phyloP scores from a whole-genome alignment of 208 protist genomes.

The Leishmania major region DNA sequence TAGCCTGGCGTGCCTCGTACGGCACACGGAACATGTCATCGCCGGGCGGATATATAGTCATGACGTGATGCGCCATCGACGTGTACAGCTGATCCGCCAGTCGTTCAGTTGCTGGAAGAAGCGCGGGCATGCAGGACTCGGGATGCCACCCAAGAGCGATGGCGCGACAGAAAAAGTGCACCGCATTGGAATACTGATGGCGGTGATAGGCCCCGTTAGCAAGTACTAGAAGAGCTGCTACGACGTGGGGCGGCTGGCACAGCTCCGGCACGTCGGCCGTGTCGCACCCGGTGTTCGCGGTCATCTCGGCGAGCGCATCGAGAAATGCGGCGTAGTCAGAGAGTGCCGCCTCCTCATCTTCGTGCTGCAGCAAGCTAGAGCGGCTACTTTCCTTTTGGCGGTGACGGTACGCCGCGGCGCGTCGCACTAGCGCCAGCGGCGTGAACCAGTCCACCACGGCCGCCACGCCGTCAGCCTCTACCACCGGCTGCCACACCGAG shows the following conservation, averaged over 20 bases:
- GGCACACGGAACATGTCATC: conserved; percentile 84
- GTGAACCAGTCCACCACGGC: conserved; percentile 49
- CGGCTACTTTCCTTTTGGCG: conserved; percentile 36
- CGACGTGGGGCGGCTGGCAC: conserved; percentile 54
- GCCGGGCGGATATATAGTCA: conserved; percentile 41
- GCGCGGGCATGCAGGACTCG: conserved; percentile 7
- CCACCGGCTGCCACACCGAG: conserved; percentile 15
- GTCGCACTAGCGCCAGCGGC: conserved; percentile 75
- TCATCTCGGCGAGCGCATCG: conserved; percentile 18
- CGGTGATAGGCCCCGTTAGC: conserved; percentile 77
- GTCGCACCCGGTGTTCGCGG: not conserved
- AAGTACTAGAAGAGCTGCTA: conserved; percentile 79
- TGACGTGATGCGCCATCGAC: conserved; percentile 68
- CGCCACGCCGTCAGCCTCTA: not conserved
- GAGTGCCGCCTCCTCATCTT: conserved; percentile 62
- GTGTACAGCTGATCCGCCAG: conserved; percentile 78
- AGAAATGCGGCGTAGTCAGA: conserved; percentile 65
- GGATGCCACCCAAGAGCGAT: conserved; percentile 79
- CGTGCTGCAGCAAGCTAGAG: conserved; percentile 19
- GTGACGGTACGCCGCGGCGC: conserved; percentile 64
- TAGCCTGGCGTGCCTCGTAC: conserved; percentile 72
- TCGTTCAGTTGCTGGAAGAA: conserved; percentile 28
- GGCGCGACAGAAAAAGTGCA: conserved; percentile 71
- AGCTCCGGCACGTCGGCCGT: conserved; percentile 22
- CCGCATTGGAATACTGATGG: conserved; percentile 52